Conservation (phyloP, 2,329 filamentous ascomycete genomes). For the Hymenoscyphus albidus region DNA sequence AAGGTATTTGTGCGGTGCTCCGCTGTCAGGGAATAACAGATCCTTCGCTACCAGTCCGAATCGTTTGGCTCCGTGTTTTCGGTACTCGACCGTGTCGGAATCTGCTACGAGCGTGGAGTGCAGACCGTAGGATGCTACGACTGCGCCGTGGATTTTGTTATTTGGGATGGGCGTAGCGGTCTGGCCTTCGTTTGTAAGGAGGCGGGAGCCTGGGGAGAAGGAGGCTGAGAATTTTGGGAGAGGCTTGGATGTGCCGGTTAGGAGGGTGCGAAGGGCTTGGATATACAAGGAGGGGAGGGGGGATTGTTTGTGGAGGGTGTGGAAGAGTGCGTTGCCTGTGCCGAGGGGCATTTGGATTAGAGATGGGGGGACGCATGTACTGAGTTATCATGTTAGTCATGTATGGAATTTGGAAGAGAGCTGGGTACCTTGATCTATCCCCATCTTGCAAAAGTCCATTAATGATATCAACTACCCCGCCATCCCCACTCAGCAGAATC, state of each 20-base stretch:
- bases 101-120: conserved; percentile 87
- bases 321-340: conserved; percentile 57
- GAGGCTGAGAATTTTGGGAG: conserved; percentile 60
- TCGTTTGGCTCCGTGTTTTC: conserved; percentile 69
- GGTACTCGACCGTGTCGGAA: conserved; percentile 79
- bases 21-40: conserved; percentile 56
- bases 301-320: conserved; percentile 8
- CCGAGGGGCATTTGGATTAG: conserved; percentile 58
- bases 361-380: conserved; percentile 37
- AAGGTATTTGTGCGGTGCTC: conserved; percentile 53
- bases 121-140: conserved; percentile 87
- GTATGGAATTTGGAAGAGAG: conserved; percentile 8
- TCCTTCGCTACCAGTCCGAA: conserved; percentile 83
- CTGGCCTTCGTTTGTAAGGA: conserved; percentile 39
- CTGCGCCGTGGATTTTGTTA: conserved; percentile 60
- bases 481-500: conserved; percentile 81
- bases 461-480: conserved; percentile 77
- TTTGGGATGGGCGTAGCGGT: conserved; percentile 26
- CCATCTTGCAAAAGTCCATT: conserved; percentile 53
- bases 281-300: conserved; percentile 13
- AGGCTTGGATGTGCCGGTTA: conserved; percentile 50
- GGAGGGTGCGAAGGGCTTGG: conserved; percentile 51
- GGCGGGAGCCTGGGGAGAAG: conserved; percentile 53
- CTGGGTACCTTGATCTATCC: conserved; percentile 26
- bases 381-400: conserved; percentile 10